phyloP scores from a whole-genome alignment of 164 flowering plant genomes.

The Piper longum region DNA sequence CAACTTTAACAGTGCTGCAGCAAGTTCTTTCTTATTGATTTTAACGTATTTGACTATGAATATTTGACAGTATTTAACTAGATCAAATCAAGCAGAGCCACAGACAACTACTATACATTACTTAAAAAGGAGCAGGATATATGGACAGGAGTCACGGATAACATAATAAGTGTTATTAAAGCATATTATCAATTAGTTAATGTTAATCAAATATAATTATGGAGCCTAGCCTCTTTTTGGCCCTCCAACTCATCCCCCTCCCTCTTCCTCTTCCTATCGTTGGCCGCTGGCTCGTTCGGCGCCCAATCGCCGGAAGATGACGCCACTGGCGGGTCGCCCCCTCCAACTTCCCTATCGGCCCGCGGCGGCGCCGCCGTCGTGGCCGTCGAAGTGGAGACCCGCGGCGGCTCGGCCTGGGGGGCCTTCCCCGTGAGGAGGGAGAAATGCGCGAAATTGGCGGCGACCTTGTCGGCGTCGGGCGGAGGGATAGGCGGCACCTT shows the following conservation, averaged over 20 bases:
- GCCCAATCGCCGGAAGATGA: constrained; percentile 38
- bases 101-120: too few relatives aligned
- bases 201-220: not conserved
- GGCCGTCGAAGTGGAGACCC: constrained; percentile 29
- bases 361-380: constrained; percentile 2
- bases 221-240: constrained; percentile 46
- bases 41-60: not conserved
- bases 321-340: constrained; percentile 19
- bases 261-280: constrained; percentile 47
- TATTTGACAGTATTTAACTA: not conserved
- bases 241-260: constrained; percentile 43
- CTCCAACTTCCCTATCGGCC: constrained; percentile 6
- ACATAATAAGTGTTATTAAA: too few relatives aligned
- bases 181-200: not conserved
- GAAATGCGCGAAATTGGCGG: constrained; percentile 32
- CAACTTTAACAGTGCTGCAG: not conserved
- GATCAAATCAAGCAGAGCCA: too few relatives aligned
- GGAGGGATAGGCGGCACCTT: not conserved
- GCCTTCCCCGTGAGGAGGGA: constrained; percentile 14
- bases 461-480: constrained; percentile 1
- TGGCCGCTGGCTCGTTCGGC: constrained; percentile 14
- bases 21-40: not conserved
- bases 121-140: too few relatives aligned
- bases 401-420: constrained; percentile 16
- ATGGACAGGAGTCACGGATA: too few relatives aligned